Evolutionary conservation across 2,329 filamentous ascomycete genomes (phyloP).

Genomic region (Dothidotthia symphoricarpi): DNA sequence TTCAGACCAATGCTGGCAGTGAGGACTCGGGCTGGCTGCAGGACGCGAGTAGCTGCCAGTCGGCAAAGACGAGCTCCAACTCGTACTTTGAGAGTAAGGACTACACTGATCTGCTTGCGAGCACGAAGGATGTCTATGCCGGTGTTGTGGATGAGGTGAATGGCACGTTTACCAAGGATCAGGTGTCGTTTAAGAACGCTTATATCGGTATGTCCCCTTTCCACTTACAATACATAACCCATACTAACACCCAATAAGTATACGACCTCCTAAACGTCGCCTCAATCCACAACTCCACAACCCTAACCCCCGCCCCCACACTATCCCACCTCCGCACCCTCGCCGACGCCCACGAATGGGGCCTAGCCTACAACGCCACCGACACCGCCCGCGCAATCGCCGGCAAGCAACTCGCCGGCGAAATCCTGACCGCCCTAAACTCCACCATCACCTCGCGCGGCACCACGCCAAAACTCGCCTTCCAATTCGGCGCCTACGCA

Average conservation of each 20-base stretch:
- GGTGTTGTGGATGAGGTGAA: slow-evolving; percentile 54
- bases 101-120: slow-evolving; percentile 50
- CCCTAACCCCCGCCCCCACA: slow-evolving; percentile 58
- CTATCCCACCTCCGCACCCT: slow-evolving; percentile 67
- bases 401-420: slow-evolving; percentile 50
- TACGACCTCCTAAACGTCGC: slow-evolving; percentile 64
- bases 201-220: slow-evolving; percentile 54
- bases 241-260: slow-evolving; percentile 39
- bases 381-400: slow-evolving; percentile 48
- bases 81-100: slow-evolving; percentile 55
- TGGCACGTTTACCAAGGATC: slow-evolving; percentile 47
- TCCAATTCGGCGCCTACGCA: slow-evolving; percentile 63
- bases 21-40: slow-evolving; percentile 60
- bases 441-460: slow-evolving; percentile 41
- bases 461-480: slow-evolving; percentile 43
- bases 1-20: slow-evolving; percentile 59
- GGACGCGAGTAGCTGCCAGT: slow-evolving; percentile 55
- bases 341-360: slow-evolving; percentile 77
- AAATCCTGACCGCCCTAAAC: slow-evolving; percentile 48
- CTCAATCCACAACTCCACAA: slow-evolving; percentile 59
- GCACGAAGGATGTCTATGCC: slow-evolving; percentile 56
- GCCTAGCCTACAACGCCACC: slow-evolving; percentile 73
- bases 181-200: slow-evolving; percentile 61
- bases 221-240: background rate
- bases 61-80: slow-evolving; percentile 58